These are phyloP conservation scores for Ustilago curta DNA, from an alignment of 1,284 basidiomycete species.

Conservation along the genomic window DNA sequence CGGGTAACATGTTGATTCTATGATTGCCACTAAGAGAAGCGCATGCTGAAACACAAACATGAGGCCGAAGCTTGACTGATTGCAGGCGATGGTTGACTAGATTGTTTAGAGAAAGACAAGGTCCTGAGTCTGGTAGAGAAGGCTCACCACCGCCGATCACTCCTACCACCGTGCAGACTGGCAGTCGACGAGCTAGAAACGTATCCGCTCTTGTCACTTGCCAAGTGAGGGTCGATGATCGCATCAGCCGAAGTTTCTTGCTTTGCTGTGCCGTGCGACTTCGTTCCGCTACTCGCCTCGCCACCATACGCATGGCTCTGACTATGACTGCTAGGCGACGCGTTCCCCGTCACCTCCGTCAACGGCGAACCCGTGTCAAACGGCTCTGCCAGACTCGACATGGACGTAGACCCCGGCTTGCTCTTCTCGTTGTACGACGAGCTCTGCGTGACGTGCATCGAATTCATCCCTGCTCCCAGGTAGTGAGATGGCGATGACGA, in stretches of 20 bases:
- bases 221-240: slow-evolving; percentile 14
- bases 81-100: too few relatives aligned
- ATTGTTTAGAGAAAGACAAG: not conserved
- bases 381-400: slow-evolving; percentile 13
- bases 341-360: slow-evolving; percentile 30
- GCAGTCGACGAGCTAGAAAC: slow-evolving; percentile 13
- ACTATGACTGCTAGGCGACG: slow-evolving; percentile 19
- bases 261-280: not conserved
- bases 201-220: not conserved
- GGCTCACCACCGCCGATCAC: slow-evolving; percentile 7
- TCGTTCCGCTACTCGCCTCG: not conserved
- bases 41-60: too few relatives aligned
- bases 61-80: too few relatives aligned
- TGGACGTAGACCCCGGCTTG: slow-evolving; percentile 3
- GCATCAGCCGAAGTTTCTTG: not conserved
- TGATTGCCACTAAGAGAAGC: too few relatives aligned
- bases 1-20: too few relatives aligned
- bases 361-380: slow-evolving; percentile 37
- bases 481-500: slow-evolving; percentile 12
- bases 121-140: not conserved
- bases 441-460: slow-evolving; percentile 19
- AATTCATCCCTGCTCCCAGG: slow-evolving; percentile 13
- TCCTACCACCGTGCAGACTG: not conserved
- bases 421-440: slow-evolving; percentile 1
- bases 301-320: slow-evolving; percentile 2